Evolutionary conservation across 192 early-diverging fungal genomes (phyloP), one percentile per base, ranked within the genome.

Genomic region (Linnemannia hyalina): DNA sequence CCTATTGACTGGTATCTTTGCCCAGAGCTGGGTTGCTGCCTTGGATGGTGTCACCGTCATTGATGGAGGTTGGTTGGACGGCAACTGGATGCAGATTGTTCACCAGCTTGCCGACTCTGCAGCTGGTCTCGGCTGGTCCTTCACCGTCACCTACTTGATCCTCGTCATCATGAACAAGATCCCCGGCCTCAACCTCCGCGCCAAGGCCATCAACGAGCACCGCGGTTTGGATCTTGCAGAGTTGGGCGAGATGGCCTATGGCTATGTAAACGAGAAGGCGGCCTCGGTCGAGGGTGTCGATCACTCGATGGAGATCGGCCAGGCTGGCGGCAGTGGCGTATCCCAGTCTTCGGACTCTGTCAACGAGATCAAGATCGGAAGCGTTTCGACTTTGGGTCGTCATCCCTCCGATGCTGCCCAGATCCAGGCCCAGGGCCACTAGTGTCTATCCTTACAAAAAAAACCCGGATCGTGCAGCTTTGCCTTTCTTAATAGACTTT

Each of bases 1-100:
- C 74, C 81, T 99, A n/a, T 87, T 98, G 47, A 97, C 97, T 6
- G 98, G 97, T 81, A 76, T 99, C 46, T 99, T 98, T 91, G 97
- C 98, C 29, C 91, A 96, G 79, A 92, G 90, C 42, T 92, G 88
- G 79, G 90, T 98, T 87, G 95, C 95, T 20, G 88, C 69, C 18
- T 88, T 97, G 55, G 96, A 97, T 81, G 95, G 93, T 23, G 55
- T 74, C 35, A 91, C 90, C 29, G 89, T 82, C 6, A 94, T 96
- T 71, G 68, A 80, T 3, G 95, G 95, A 68, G 95, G 96, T 32
- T 96, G 95, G 89, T 74, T 89, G 69, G 78, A 89, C 47, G 75
- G 81, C 3, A 16, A 89, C 57, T 96, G 94, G 95, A 93, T 95
- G 74, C 97, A 97, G 88, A 47, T 99, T 49, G 91, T 88, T 5